Evolutionary conservation across 305 asterid species (phyloP).

Genomic region (Solanum chacoense): DNA sequence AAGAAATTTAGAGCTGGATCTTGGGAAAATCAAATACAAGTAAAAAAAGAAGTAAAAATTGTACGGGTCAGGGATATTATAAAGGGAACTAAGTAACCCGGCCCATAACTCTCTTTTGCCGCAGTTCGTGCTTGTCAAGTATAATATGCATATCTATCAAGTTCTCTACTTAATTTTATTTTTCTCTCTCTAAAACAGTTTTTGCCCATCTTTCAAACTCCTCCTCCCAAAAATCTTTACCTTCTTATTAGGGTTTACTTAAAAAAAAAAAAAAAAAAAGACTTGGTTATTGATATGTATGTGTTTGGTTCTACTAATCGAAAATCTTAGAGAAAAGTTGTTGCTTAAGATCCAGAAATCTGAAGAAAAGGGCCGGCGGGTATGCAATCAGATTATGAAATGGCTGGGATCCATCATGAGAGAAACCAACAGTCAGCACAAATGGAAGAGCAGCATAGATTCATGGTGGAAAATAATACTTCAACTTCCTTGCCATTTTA

Average conservation of each 20-base stretch:
- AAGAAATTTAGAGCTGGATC: neutral
- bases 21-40: neutral
- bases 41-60: neutral
- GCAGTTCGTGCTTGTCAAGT: neutral
- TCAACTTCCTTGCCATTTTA: neutral
- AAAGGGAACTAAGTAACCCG: neutral
- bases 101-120: neutral
- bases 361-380: neutral
- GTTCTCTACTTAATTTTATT: neutral
- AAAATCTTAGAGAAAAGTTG: neutral
- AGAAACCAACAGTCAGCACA: neutral
- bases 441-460: slow-evolving; percentile 14
- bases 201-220: neutral
- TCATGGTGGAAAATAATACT: neutral
- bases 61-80: neutral
- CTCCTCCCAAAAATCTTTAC: neutral
- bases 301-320: neutral
- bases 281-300: neutral
- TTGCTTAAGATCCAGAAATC: neutral
- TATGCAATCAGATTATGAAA: slow-evolving; percentile 47
- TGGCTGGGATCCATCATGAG: slow-evolving; percentile 33
- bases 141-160: neutral
- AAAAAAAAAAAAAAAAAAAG: neutral
- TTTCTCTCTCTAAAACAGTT: neutral
- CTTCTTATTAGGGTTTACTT: slow-evolving; percentile 13